Base-by-base conservation (phyloP, 2,329 filamentous ascomycete genomes). In the Curvularia sp. region DNA sequence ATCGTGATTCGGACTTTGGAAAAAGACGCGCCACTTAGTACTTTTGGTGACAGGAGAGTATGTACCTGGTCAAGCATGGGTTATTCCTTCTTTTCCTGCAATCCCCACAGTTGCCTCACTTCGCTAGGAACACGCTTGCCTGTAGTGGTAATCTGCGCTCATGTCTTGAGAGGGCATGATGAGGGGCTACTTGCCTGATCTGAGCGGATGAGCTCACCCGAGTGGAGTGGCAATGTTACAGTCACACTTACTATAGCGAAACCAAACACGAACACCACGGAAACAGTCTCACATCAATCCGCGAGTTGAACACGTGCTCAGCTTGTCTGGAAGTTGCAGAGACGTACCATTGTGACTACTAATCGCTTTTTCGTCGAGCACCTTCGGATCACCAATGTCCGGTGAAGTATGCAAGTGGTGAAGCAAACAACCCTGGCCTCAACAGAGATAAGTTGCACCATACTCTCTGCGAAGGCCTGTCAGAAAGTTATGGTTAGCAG, bases 151-250 rank as follows among this genome's bases (percentile, higher is more conserved):
- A 46, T 46, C 27, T 30, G 43, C 43, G 27, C 43, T 19, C 15
- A 10, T 19, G 43, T 32, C 43, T 28, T 46, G 12, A 42, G 23
- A 23, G 12, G 23, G 39, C 19, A 42, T 21, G 39, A 42, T 12
- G 39, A 36, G 39, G 39, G 39, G 19, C 19, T 42, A 42, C 21
- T 25, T 23, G 32, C 21, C 47, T 12, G 34, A 25, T 36, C 27
- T 38, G 21, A 38, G 23, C 2, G n/a, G 39, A 42, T 21, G 21
- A 8, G 13, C 13, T 25, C 21, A 49, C 15, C 46, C 18, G 30
- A 48, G 46, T 30, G 46, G 39, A 42, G 39, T 42, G 39, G 13
- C 46, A 25, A 23, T 49, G 46, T 49, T 38, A 49, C 46, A 49
- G 46, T 49, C 32, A 49, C 47, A 39, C 47, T 49, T 39, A 32